Base-by-base conservation (phyloP, 1,284 basidiomycete genomes). In the Ganoderma resinaceum region DNA sequence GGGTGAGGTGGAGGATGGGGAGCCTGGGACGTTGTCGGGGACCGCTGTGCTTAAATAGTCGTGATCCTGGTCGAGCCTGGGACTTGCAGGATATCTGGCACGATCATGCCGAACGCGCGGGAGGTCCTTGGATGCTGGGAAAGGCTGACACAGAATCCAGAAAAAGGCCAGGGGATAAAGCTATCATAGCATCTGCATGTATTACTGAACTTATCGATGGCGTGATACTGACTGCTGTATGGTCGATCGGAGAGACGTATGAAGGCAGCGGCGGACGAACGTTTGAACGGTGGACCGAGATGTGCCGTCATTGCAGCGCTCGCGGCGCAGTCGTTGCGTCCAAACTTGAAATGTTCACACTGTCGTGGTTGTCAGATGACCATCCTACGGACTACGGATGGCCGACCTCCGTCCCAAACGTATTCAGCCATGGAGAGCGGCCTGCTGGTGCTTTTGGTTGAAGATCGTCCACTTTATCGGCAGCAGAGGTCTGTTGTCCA, bases 341-440 rank as follows among this genome's bases (percentile, higher is more conserved):
- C n/a, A n/a, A n/a, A n/a, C n/a, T n/a, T n/a, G n/a, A n/a, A n/a
- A n/a, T n/a, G n/a, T n/a, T n/a, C n/a, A n/a, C n/a, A n/a, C n/a
- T n/a, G n/a, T n/a, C n/a, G n/a, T n/a, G n/a, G n/a, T 52, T 46
- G 46, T 65, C 64, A 61, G 49, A 46, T 65, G 64, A 65, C 52
- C 57, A 2, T 35, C 18, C 26, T 20, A 23, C 58, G 64, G 64
- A 38, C 26, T 20, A 23, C 58, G 64, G 64, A 38, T 38, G 37
- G 37, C 37, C 37, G 37, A 33, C n/a, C 33, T 23, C 35, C 33
- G 55, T 37, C 49, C 33, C 35, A 12, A 33, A 12, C 23, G 38
- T 35, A 14, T 40, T 40, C n/a, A n/a, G n/a, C n/a, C n/a, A n/a
- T 26, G n/a, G 11, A 20, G 29, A 53, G 18, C 9, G 33, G 23